Percentiles rank a stretch among this genome's conserved stretches.
Conservation (phyloP, 345 rosid genomes). For the Salix dunnii region DNA sequence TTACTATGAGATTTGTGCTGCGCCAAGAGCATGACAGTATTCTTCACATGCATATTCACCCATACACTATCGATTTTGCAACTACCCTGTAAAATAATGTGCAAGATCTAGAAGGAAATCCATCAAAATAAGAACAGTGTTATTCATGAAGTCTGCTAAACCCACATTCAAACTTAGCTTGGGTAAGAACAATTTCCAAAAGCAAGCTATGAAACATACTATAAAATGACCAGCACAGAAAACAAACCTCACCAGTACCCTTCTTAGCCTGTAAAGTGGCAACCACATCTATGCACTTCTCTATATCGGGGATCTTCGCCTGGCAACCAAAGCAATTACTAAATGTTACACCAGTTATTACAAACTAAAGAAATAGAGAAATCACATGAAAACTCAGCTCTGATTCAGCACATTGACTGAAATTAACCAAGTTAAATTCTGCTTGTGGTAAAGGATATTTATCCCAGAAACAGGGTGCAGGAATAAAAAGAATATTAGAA, state of each 20-base stretch:
- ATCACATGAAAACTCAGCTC: not conserved
- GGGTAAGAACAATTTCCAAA: not conserved
- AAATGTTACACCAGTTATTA: not conserved
- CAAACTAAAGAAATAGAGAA: not conserved
- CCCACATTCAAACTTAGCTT: not conserved
- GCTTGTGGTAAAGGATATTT: not conserved
- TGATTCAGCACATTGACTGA: not conserved
- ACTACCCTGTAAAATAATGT: not conserved
- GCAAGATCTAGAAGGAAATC: not conserved
- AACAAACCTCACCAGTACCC: constrained; percentile 83
- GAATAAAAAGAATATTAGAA: not conserved
- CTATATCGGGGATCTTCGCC: constrained; percentile 94
- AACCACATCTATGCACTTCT: constrained; percentile 82
- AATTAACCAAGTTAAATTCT: not conserved
- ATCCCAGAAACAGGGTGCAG: not conserved
- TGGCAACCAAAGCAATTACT: constrained; percentile 27
- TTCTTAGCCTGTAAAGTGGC: constrained; percentile 78
- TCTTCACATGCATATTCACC: not conserved
- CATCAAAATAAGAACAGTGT: not conserved
- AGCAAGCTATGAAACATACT: not conserved
- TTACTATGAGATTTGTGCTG: not conserved
- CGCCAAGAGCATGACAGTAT: not conserved
- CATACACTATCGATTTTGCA: not conserved
- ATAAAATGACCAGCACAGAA: constrained; percentile 13
- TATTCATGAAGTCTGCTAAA: not conserved